Evolutionary conservation across 148 eudicot species (phyloP).

Genomic region (Cornus kousa): DNA sequence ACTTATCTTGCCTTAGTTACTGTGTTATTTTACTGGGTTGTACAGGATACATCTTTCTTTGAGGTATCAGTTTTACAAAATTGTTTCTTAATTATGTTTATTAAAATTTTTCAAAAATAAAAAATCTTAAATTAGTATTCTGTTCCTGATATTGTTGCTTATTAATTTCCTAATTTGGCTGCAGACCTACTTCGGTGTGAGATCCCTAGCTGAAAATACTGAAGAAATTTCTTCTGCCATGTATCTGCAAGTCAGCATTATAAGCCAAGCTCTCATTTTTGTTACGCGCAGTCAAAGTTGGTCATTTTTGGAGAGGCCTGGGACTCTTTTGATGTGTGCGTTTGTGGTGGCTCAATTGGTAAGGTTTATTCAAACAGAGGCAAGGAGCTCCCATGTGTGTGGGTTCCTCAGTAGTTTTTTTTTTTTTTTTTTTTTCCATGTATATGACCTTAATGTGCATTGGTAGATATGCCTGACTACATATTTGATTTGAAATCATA

Average conservation of each 20-base stretch:
- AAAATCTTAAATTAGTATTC: neutral
- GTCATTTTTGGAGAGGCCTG: constrained; percentile 80
- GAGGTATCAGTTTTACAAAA: constrained; percentile 38
- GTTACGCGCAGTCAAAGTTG: constrained; percentile 81
- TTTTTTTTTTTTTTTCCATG: neutral
- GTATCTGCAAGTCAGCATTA: constrained; percentile 80
- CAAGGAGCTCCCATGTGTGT: constrained; percentile 1
- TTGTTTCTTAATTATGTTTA: neutral
- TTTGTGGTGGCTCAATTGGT: constrained; percentile 74
- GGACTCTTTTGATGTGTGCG: constrained; percentile 60
- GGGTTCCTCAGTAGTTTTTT: neutral
- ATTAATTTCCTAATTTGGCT: neutral
- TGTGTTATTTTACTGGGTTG: constrained; percentile 73
- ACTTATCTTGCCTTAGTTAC: constrained; percentile 72
- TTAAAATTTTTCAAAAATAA: neutral
- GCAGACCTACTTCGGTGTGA: constrained; percentile 54
- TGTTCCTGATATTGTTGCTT: constrained; percentile 4
- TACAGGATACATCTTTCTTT: constrained; percentile 47
- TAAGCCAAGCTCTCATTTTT: constrained; percentile 82
- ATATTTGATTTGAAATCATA: neutral
- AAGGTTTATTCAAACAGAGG: constrained; percentile 10
- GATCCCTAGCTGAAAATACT: constrained; percentile 43
- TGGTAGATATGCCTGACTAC: neutral
- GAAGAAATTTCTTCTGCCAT: constrained; percentile 67
- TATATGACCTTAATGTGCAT: neutral